phyloP scores from a whole-genome alignment of 805 yeast genomes.

The Nakazawaea populi region DNA sequence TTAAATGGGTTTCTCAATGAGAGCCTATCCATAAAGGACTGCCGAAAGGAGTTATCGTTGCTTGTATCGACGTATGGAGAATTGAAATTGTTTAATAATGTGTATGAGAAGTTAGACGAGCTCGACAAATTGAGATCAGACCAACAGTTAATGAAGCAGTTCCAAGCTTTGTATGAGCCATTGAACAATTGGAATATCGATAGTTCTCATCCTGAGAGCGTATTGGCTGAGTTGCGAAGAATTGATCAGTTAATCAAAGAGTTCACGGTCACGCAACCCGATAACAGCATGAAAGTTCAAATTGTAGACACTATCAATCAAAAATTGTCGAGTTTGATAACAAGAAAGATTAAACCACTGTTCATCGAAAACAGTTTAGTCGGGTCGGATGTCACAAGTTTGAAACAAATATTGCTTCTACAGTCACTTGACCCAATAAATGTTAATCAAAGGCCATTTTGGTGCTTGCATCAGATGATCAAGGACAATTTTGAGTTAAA shows the following conservation, averaged over 20 bases:
- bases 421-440: constrained; percentile 27
- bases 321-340: constrained; percentile 12
- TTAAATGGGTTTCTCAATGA: not conserved
- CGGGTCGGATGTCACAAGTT: constrained; percentile 1
- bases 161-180: not conserved
- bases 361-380: not conserved
- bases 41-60: not conserved
- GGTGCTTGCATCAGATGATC: constrained; percentile 45
- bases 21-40: not conserved
- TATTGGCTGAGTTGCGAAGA: not conserved
- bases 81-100: constrained; percentile 12
- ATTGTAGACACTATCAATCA: constrained; percentile 17
- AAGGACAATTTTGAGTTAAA: constrained; percentile 37
- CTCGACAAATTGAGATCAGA: not conserved
- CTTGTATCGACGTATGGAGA: constrained; percentile 4
- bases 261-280: not conserved
- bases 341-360: not conserved
- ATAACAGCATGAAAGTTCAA: not conserved
- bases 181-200: not conserved
- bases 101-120: constrained; percentile 14
- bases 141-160: not conserved
- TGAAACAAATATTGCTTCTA: constrained; percentile 19
- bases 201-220: not conserved
- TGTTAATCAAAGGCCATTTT: constrained; percentile 32
- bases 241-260: not conserved